These are phyloP conservation scores for Entomortierella chlamydospora DNA, from an alignment of 192 early-diverging fungal species.

Conservation along the genomic window DNA sequence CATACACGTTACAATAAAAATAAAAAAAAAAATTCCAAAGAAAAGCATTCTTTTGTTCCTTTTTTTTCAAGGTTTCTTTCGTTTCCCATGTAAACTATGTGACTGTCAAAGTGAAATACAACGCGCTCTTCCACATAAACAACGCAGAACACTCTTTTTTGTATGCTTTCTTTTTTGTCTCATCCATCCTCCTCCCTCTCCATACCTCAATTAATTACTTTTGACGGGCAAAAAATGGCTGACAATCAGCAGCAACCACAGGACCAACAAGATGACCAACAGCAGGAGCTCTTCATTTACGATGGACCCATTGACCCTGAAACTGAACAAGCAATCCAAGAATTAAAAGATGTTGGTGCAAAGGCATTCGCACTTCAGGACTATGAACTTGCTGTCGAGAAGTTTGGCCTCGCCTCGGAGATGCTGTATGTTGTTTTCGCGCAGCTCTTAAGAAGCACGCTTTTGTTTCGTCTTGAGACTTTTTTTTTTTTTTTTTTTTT, in stretches of 20 bases:
- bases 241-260: constrained; percentile 6
- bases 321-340: constrained; percentile 42
- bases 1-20: neutral
- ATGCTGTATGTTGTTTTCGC: constrained; percentile 65
- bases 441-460: no score
- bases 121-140: neutral
- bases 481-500: no score
- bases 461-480: no score
- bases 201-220: neutral
- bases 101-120: neutral
- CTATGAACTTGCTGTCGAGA: constrained; percentile 71
- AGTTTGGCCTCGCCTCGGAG: constrained; percentile 76
- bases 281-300: constrained; percentile 28
- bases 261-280: constrained; percentile 1
- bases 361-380: constrained; percentile 71
- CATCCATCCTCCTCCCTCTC: neutral
- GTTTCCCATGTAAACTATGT: no score
- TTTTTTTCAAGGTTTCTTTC: no score
- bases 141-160: neutral
- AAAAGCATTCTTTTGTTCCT: no score
- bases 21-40: no score
- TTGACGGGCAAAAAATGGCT: constrained; percentile 15
- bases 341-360: constrained; percentile 73
- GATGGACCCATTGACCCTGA: constrained; percentile 49
- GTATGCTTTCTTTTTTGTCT: neutral